A percentile compares a stretch with the other conserved stretches of the same genome.
These are phyloP conservation scores for Botrytis fabae DNA, from an alignment of 2,329 filamentous ascomycete species.

Conservation along the genomic window DNA sequence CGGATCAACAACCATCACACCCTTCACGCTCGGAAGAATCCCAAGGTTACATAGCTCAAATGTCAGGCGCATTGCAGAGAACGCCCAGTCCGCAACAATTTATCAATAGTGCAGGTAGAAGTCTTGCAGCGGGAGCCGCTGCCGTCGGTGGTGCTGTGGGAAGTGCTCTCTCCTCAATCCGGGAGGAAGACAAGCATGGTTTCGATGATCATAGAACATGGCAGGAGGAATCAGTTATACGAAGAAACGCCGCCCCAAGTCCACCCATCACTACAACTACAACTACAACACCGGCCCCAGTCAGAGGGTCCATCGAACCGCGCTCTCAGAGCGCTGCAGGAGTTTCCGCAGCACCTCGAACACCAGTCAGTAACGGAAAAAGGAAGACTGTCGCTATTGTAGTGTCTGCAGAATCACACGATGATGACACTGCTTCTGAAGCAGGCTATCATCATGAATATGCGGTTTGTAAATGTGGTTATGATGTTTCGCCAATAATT, in stretches of 20 bases:
- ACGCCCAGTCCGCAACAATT: constrained; percentile 88
- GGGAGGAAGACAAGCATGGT: constrained; percentile 77
- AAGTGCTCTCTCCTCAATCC: constrained; percentile 77
- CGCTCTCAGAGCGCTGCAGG: constrained; percentile 32
- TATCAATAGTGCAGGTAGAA: constrained; percentile 78
- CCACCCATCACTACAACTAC: constrained; percentile 31
- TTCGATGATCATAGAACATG: constrained; percentile 87
- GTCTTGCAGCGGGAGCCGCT: constrained; percentile 76
- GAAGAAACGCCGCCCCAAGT: constrained; percentile 50
- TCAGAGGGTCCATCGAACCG: constrained; percentile 31
- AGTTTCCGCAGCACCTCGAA: constrained; percentile 35
- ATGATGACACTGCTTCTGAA: constrained; percentile 60
- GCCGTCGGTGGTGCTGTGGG: constrained; percentile 82
- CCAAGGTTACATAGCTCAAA: constrained; percentile 68
- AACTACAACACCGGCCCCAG: constrained; percentile 37
- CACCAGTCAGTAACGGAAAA: constrained; percentile 37
- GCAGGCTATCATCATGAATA: constrained; percentile 71
- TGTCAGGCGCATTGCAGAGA: constrained; percentile 77
- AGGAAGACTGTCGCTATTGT: constrained; percentile 85
- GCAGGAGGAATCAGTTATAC: constrained; percentile 83
- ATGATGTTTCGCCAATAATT: not conserved
- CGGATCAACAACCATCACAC: constrained; percentile 32
- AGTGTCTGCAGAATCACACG: constrained; percentile 72
- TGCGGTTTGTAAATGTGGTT: constrained; percentile 61
- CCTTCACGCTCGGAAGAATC: constrained; percentile 47